phyloP scores from a whole-genome alignment of 768 basidiomycete species.

The Hortiboletus campestris region DNA sequence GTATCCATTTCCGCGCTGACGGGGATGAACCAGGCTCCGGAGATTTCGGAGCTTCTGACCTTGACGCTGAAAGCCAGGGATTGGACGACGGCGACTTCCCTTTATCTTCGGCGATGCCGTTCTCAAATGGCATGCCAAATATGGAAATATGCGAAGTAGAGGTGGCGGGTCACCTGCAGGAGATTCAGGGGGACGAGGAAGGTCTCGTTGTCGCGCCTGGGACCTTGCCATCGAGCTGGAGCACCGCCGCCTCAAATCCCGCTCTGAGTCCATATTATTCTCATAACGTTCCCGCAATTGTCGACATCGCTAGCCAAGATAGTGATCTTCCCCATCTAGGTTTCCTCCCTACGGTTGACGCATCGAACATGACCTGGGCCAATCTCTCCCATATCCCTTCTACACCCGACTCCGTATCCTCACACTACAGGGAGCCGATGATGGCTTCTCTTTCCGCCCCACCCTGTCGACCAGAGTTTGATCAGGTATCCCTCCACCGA shows the following conservation, averaged over 20 bases:
- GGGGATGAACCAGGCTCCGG: conserved; percentile 29
- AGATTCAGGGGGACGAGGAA: conserved; percentile 57
- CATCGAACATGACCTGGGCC: conserved; percentile 26
- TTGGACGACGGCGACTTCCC: conserved; percentile 34
- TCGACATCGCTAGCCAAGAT: conserved; percentile 19
- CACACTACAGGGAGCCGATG: conserved; percentile 44
- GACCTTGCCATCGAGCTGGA: conserved; percentile 17
- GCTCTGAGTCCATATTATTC: conserved; percentile 25
- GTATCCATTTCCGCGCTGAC: conserved; percentile 58
- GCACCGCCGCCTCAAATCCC: conserved; percentile 12
- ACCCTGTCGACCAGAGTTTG: conserved; percentile 66
- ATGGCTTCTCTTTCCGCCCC: conserved; percentile 54
- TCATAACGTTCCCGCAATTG: conserved; percentile 13
- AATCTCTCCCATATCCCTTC: conserved; percentile 15
- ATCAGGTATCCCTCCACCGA: conserved; percentile 37
- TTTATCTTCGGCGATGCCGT: conserved; percentile 24
- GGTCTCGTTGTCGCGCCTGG: conserved; percentile 43
- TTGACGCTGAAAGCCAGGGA: conserved; percentile 34
- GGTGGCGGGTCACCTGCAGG: conserved; percentile 52
- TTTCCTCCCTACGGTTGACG: conserved; percentile 23
- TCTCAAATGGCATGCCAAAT: conserved; percentile 38
- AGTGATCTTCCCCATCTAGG: conserved; percentile 19
- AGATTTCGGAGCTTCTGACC: conserved; percentile 27
- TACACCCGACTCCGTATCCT: conserved; percentile 21
- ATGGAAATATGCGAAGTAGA: conserved; percentile 61